A percentile compares a stretch with the other conserved stretches of the same genome.
phyloP scores from a whole-genome alignment of 176 grass and related monocot genomes.

The Puya raimondii region DNA sequence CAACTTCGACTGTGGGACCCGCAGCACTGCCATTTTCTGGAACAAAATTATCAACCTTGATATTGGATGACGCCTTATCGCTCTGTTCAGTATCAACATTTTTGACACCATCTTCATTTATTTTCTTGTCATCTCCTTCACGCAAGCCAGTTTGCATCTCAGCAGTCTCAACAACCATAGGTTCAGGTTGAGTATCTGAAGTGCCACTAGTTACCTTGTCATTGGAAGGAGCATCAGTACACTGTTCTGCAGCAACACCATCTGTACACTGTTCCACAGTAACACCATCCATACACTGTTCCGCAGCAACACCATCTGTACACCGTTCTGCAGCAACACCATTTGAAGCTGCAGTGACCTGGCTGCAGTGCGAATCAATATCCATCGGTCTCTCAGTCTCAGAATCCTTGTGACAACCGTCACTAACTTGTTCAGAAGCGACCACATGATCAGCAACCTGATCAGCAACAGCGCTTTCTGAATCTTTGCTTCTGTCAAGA shows the following conservation, averaged over 20 bases:
- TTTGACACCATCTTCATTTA: not conserved
- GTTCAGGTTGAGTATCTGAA: conserved; percentile 3
- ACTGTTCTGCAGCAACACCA: not conserved
- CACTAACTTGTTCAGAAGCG: not conserved
- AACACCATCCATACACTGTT: not conserved
- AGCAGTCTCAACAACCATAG: conserved; percentile 7
- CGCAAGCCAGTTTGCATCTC: not conserved
- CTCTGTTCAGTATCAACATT: not conserved
- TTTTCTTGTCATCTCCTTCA: not conserved
- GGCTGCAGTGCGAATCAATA: not conserved
- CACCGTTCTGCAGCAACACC: not conserved
- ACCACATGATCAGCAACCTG: not conserved
- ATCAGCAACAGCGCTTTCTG: not conserved
- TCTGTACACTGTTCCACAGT: not conserved
- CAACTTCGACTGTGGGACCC: not conserved
- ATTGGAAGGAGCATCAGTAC: not conserved
- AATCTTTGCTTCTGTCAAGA: not conserved
- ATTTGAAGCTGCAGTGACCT: not conserved
- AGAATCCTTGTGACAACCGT: not conserved
- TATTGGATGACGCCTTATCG: not conserved
- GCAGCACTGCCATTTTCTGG: not conserved
- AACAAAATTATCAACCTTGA: not conserved
- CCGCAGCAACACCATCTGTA: not conserved
- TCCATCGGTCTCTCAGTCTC: not conserved
- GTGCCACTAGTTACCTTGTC: not conserved